Conservation (phyloP, 2,329 filamentous ascomycete genomes). For the Aureobasidium pullulans region DNA sequence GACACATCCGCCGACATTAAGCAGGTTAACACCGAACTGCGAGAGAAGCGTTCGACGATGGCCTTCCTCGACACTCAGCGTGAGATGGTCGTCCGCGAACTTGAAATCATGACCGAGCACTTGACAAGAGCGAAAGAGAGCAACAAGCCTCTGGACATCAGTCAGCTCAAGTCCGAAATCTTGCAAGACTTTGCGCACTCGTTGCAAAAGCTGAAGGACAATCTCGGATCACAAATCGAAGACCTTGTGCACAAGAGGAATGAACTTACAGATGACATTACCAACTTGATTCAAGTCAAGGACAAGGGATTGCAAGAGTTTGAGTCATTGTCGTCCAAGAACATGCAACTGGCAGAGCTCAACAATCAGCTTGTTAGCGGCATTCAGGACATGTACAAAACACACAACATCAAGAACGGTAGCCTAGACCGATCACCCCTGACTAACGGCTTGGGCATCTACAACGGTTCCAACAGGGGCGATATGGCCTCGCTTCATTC, state of each 20-base stretch:
- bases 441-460: conserved; percentile 58
- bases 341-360: conserved; percentile 85
- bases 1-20: conserved; percentile 57
- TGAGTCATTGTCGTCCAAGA: conserved; percentile 88
- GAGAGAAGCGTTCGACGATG: conserved; percentile 92
- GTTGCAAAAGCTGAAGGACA: conserved; percentile 67
- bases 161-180: conserved; percentile 57
- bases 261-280: conserved; percentile 76
- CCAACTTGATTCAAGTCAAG: conserved; percentile 72
- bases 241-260: conserved; percentile 85
- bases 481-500: conserved; percentile 11
- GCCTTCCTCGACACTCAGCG: conserved; percentile 89
- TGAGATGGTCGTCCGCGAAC: conserved; percentile 87
- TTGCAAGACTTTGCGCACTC: conserved; percentile 56
- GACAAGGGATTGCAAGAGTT: conserved; percentile 93
- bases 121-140: conserved; percentile 79
- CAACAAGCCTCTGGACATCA: conserved; percentile 70
- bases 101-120: conserved; percentile 83
- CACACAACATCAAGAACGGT: conserved; percentile 40
- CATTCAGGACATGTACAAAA: conserved; percentile 89
- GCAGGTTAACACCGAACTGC: conserved; percentile 76
- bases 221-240: conserved; percentile 67
- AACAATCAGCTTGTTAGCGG: conserved; percentile 93
- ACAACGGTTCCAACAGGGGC: conserved; percentile 45
- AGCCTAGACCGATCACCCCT: conserved; percentile 26